Base-by-base conservation (phyloP, 306 rosid species). In the Abrus pulchellus region DNA sequence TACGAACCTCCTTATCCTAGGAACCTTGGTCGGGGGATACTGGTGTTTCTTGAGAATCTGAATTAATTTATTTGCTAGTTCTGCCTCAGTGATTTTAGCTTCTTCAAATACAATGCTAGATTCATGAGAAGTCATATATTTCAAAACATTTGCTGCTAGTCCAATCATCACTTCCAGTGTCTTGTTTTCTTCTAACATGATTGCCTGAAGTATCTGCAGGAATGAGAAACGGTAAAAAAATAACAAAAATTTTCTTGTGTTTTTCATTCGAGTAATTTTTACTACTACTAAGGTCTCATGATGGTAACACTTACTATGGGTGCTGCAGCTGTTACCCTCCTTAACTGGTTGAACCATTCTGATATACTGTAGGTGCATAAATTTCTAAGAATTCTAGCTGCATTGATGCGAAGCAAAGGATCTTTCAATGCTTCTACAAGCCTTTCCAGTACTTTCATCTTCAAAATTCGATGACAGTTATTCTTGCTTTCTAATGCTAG, bases 151-250 rank as follows among this genome's bases (percentile, higher is more conserved):
- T 73, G 91, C 88, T 62, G 86, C 97, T 43, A 93, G 87, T 81
- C 98, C 98, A 40, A 91, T 86, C 97, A 93, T 93, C 67, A 88
- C 93, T 87, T 93, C 98, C 54, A 91, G 94, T n/a, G 79, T 88
- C 83, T 90, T 91, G 85, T 82, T 85, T 69, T 91, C 92, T 70
- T 88, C 97, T 32, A 77, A 64, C 77, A 87, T 85, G 52, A 93
- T 90, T 80, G 87, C 90, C 7, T 11, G 50, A 33, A 93, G 86
- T 52, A 90, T 84, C 98, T 84, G 85, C 80, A 61, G 7, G 74
- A 28, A 47, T 9, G 56, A 77, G 13, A 66, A 29, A 67, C 66
- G 12, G 41, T 52, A 62, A 32, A 63, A 38, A 47, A 29, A 29
- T 66, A 1, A 48, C 20, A 61, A 48, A 11, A 13, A 5, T 49